These are phyloP conservation scores for Microdochium trichocladiopsis DNA, from an alignment of 2,329 filamentous ascomycete species.

Conservation along the genomic window DNA sequence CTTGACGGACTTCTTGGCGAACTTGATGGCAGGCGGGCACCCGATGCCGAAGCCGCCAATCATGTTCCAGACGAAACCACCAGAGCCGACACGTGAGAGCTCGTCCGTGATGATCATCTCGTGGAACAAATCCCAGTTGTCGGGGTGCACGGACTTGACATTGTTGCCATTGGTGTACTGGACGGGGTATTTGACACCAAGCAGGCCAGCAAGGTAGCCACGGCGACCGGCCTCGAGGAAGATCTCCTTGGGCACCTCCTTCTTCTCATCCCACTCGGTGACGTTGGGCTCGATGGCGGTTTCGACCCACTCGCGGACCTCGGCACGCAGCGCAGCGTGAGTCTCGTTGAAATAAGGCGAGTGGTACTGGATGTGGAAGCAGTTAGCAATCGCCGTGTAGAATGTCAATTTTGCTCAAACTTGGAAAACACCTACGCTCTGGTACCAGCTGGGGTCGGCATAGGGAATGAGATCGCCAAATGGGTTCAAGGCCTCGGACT, in stretches of 20 bases:
- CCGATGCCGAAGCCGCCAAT: constrained; percentile 97
- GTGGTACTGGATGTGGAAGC: constrained; percentile 62
- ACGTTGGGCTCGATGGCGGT: constrained; percentile 84
- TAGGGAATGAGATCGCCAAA: constrained; percentile 87
- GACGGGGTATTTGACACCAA: constrained; percentile 76
- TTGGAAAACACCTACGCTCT: constrained; percentile 59
- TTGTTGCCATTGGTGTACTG: constrained; percentile 59
- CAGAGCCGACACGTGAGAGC: constrained; percentile 79
- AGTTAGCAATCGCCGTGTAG: no score
- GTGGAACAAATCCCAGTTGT: constrained; percentile 98
- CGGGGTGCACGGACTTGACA: constrained; percentile 71
- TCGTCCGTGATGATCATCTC: constrained; percentile 95
- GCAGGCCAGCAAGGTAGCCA: constrained; percentile 86
- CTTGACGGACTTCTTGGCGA: constrained; percentile 77
- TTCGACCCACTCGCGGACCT: constrained; percentile 90
- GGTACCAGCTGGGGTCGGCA: constrained; percentile 90
- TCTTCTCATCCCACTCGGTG: constrained; percentile 94
- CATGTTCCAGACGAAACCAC: constrained; percentile 94
- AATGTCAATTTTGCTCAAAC: not conserved
- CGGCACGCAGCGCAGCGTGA: constrained; percentile 82
- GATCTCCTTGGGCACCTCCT: constrained; percentile 78
- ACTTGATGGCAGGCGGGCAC: constrained; percentile 84
- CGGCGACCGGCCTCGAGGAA: constrained; percentile 94
- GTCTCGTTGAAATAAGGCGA: constrained; percentile 95
- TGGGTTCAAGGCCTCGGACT: constrained; percentile 70